These are phyloP conservation scores for Pythium coloratum DNA, from an alignment of 352 stramenopile genomes.

Conservation along the genomic window DNA sequence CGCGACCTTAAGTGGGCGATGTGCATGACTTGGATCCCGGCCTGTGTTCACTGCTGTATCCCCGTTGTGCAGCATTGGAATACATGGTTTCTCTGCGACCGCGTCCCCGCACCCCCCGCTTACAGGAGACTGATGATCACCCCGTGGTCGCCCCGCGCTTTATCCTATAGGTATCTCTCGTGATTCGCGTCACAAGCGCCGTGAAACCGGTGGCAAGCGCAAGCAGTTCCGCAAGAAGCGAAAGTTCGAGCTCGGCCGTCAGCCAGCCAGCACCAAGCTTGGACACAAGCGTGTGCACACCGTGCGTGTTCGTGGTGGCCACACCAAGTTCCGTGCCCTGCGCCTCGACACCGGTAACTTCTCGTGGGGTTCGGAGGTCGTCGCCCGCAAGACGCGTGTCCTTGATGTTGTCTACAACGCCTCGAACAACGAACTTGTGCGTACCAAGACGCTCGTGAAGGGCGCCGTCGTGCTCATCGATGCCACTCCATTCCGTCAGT, in stretches of 20 bases:
- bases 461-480: constrained; percentile 98
- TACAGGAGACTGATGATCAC: constrained; percentile 23
- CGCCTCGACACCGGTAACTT: constrained; percentile 99
- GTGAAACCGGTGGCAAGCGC: constrained; percentile 98
- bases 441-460: constrained; percentile 99
- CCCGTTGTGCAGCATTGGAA: constrained; percentile 89
- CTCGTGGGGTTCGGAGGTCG: constrained; percentile 98
- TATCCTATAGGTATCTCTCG: constrained; percentile 97
- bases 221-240: constrained; percentile 99
- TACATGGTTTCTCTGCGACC: constrained; percentile 34
- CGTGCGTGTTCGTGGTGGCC: constrained; percentile 96
- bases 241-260: constrained; percentile 98
- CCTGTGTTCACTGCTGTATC: constrained; percentile 88
- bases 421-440: constrained; percentile 99
- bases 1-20: constrained; percentile 16
- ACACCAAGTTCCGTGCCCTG: constrained; percentile 98
- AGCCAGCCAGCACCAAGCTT: constrained; percentile 98
- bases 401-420: constrained; percentile 99
- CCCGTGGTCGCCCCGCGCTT: constrained; percentile 12
- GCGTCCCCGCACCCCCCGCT: not conserved
- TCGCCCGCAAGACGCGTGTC: constrained; percentile 98
- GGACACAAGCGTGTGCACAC: constrained; percentile 96
- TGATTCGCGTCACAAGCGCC: constrained; percentile 99
- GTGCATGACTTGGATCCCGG: constrained; percentile 36
- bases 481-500: constrained; percentile 98